These are phyloP conservation scores for Zygotorulaspora mrakii DNA, from an alignment of 1,139 yeast genomes.

Conservation along the genomic window DNA sequence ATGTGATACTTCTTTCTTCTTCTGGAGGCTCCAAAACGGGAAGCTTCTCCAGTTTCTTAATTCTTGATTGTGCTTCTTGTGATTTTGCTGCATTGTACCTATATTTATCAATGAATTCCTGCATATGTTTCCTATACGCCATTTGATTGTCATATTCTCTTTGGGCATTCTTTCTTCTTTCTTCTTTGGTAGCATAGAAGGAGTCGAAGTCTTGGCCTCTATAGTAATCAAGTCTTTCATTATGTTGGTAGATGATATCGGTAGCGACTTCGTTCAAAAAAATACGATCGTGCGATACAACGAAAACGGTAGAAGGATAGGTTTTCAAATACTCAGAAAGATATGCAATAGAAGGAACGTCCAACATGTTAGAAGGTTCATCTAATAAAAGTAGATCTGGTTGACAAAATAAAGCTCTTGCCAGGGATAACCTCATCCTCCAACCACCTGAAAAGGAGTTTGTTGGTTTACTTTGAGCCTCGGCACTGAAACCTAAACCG, in stretches of 20 bases:
- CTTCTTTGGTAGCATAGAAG: constrained; percentile 91
- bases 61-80: constrained; percentile 95
- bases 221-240: constrained; percentile 92
- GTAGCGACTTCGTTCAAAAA: constrained; percentile 97
- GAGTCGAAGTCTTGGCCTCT: constrained; percentile 92
- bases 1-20: constrained; percentile 79
- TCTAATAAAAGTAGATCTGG: constrained; percentile 90
- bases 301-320: constrained; percentile 87
- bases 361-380: constrained; percentile 99
- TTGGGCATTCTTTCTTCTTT: constrained; percentile 86
- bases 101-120: constrained; percentile 89
- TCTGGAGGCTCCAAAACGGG: constrained; percentile 94
- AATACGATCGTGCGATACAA: constrained; percentile 96
- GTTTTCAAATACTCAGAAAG: constrained; percentile 84
- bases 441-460: constrained; percentile 98
- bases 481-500: constrained; percentile 91
- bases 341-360: constrained; percentile 95
- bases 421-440: constrained; percentile 99
- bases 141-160: constrained; percentile 96
- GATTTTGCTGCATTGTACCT: constrained; percentile 97
- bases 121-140: constrained; percentile 93
- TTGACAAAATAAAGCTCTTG: constrained; percentile 94
- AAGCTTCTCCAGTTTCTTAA: constrained; percentile 88
- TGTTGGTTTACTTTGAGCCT: constrained; percentile 76
- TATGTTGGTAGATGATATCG: constrained; percentile 94